A percentile compares a stretch with the other conserved stretches of the same genome.
Conservation (phyloP, 1,284 basidiomycete genomes). For the Fistulina hepatica region DNA sequence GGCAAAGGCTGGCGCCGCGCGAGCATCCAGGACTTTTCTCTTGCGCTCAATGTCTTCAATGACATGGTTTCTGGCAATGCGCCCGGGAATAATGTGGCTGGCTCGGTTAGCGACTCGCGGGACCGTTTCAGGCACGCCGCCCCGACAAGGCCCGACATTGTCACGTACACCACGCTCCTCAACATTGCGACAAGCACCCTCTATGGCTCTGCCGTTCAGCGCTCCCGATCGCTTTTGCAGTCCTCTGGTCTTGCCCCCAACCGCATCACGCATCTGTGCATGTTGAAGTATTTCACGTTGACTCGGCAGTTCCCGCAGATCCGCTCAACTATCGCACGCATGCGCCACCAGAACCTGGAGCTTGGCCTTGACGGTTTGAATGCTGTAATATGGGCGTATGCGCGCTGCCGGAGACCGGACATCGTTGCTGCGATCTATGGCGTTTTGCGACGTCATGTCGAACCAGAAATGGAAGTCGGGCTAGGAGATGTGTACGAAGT, state of each 20-base stretch:
- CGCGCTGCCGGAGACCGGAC: conserved; percentile 40
- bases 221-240: conserved; percentile 40
- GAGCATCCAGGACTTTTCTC: conserved; percentile 42
- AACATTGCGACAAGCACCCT: conserved; percentile 47
- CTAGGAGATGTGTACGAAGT: conserved; percentile 26
- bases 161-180: conserved; percentile 59
- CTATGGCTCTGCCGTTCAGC: conserved; percentile 33
- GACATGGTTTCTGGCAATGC: conserved; percentile 40
- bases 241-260: conserved; percentile 43
- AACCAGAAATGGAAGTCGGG: conserved; percentile 18
- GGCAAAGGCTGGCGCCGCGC: conserved; percentile 57
- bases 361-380: conserved; percentile 56
- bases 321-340: conserved; percentile 39
- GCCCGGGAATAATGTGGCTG: conserved; percentile 32
- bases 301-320: conserved; percentile 39
- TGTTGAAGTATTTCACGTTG: conserved; percentile 45
- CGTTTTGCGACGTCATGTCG: conserved; percentile 30
- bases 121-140: conserved; percentile 7
- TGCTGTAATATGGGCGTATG: conserved; percentile 57
- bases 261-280: conserved; percentile 47
- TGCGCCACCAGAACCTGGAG: conserved; percentile 39
- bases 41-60: conserved; percentile 47
- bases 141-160: conserved; percentile 38
- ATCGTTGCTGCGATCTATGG: conserved; percentile 52
- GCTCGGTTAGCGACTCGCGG: too few relatives aligned